These are phyloP conservation scores for Fusarium beomiforme DNA, from an alignment of 2,329 filamentous ascomycete genomes.

Conservation along the genomic window DNA sequence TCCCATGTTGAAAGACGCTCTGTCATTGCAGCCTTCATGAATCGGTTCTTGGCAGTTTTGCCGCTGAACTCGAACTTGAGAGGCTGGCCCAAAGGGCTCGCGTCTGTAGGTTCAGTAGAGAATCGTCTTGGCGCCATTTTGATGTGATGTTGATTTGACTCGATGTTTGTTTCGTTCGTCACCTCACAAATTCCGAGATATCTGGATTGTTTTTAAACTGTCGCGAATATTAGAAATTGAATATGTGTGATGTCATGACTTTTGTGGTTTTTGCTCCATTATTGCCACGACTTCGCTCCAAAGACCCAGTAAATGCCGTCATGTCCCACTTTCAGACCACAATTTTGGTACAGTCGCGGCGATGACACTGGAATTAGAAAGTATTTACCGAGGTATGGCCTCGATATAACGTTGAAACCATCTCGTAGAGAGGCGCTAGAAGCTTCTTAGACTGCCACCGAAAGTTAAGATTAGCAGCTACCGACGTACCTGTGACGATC, in stretches of 20 bases:
- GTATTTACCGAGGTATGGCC: background rate
- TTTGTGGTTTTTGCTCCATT: background rate
- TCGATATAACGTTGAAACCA: background rate
- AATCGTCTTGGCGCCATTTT: conserved; percentile 22
- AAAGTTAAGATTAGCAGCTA: too few relatives aligned
- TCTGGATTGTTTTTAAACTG: background rate
- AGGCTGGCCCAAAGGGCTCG: conserved; percentile 52
- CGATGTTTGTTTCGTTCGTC: accelerated
- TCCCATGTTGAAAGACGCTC: conserved; percentile 72
- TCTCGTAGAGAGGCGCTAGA: background rate
- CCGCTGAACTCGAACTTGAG: conserved; percentile 62
- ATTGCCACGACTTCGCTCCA: background rate
- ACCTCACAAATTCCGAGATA: accelerated
- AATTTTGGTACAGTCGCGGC: conserved; percentile 1
- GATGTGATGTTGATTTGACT: background rate
- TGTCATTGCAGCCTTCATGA: conserved; percentile 74
- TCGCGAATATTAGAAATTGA: background rate
- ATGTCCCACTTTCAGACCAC: conserved; percentile 18
- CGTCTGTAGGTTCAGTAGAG: background rate
- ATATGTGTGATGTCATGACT: conserved; percentile 17
- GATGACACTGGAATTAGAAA: background rate
- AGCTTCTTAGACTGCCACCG: background rate
- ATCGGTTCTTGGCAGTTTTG: conserved; percentile 69
- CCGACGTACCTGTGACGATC: background rate
- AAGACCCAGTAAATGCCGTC: conserved; percentile 11